Percentiles rank a stretch among this genome's conserved stretches.
Conservation (phyloP, 2,329 filamentous ascomycete species). For the Aspergillus brasiliensis region DNA sequence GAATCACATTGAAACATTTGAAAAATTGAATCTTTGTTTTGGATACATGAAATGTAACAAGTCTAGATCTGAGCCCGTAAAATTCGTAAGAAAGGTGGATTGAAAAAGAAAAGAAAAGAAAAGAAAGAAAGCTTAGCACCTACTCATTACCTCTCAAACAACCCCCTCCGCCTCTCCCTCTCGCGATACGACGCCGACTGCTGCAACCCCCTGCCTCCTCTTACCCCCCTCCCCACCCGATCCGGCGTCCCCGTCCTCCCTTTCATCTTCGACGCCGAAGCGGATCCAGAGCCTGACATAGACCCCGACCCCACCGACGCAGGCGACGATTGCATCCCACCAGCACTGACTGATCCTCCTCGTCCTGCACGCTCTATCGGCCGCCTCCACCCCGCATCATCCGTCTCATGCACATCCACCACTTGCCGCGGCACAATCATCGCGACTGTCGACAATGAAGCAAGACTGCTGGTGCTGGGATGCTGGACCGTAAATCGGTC, state of each 20-base stretch:
- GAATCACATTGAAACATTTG: no score
- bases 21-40: no score
- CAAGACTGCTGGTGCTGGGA: neutral
- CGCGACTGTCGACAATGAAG: slow-evolving; percentile 6
- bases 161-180: slow-evolving; percentile 24
- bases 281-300: neutral
- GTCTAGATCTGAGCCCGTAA: no score
- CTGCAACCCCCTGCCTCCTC: slow-evolving; percentile 14
- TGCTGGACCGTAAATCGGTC: slow-evolving; percentile 30
- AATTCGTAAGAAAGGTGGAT: no score
- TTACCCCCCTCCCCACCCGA: slow-evolving; percentile 11
- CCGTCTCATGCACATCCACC: slow-evolving; percentile 26
- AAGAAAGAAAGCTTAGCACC: no score
- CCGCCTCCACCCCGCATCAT: slow-evolving; percentile 26
- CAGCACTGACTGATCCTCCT: neutral
- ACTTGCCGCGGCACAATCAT: slow-evolving; percentile 20
- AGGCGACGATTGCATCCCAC: slow-evolving; percentile 6
- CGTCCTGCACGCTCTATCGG: slow-evolving; percentile 4
- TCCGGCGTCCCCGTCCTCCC: slow-evolving; percentile 18
- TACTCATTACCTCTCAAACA: slow-evolving; percentile 23
- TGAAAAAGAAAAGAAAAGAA: no score
- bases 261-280: slow-evolving; percentile 5
- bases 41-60: slow-evolving; percentile 4
- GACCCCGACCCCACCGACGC: slow-evolving; percentile 14
- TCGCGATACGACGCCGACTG: slow-evolving; percentile 15